Conservation (phyloP, 2,329 filamentous ascomycete species). For the Microascus cirrosus region DNA sequence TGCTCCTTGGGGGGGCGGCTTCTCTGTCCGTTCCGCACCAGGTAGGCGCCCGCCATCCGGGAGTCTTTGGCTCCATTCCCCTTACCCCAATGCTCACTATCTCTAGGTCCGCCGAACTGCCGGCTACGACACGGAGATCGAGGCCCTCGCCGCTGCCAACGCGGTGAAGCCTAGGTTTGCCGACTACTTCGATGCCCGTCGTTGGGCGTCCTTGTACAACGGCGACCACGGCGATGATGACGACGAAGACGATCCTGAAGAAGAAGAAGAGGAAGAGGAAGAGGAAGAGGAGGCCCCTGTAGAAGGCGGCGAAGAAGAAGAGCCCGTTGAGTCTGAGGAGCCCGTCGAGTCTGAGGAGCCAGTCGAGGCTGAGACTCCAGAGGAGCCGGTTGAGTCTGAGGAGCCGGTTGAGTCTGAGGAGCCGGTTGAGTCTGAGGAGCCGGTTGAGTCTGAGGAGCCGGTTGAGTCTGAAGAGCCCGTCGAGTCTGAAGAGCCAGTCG, state of each 20-base stretch:
- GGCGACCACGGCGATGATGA: background rate
- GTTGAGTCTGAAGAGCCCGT: too few relatives aligned
- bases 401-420: background rate
- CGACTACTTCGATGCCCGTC: background rate
- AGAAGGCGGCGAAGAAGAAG: too few relatives aligned
- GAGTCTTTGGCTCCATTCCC: background rate
- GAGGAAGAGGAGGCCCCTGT: background rate
- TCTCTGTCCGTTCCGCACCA: conserved; percentile 1
- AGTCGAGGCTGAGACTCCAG: too few relatives aligned
- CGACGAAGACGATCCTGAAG: background rate
- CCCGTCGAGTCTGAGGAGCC: too few relatives aligned
- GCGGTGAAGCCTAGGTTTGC: background rate
- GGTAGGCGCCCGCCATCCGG: background rate
- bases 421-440: background rate
- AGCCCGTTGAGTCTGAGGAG: too few relatives aligned
- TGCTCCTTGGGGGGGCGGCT: conserved; percentile 1
- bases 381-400: background rate
- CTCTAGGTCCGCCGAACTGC: background rate
- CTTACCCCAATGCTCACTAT: background rate
- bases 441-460: background rate
- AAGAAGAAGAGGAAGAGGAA: background rate
- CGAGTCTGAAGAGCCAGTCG: background rate
- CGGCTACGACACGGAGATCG: background rate
- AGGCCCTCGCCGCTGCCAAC: background rate
- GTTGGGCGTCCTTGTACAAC: background rate